Conservation (phyloP, 202 grass and related monocot genomes). For the Schoenoplectus tabernaemontani region DNA sequence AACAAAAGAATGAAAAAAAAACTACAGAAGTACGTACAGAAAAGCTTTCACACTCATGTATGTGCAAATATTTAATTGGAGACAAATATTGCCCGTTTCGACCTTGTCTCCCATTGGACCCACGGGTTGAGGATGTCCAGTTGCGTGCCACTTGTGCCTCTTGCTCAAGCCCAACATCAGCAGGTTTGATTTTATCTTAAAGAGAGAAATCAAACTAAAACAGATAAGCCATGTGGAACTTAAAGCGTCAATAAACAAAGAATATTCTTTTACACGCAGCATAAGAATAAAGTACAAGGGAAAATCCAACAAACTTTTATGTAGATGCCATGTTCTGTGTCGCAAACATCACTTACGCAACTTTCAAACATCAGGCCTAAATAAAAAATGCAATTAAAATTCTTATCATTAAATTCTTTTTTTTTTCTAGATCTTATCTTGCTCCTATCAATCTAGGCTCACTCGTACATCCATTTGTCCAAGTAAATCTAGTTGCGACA, state of each 20-base stretch:
- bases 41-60: constrained; percentile 80
- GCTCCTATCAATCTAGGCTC: neutral
- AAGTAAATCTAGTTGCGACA: neutral
- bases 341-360: neutral
- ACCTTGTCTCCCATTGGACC: constrained; percentile 39
- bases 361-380: neutral
- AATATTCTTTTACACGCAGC: neutral
- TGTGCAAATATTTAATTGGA: constrained; percentile 73
- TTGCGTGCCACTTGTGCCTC: constrained; percentile 52
- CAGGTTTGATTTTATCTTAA: constrained; percentile 60
- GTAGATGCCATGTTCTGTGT: neutral
- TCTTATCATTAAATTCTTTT: neutral
- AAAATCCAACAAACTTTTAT: neutral
- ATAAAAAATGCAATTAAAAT: neutral
- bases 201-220: constrained; percentile 16
- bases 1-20: neutral
- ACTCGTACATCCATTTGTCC: neutral
- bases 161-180: constrained; percentile 66
- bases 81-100: constrained; percentile 41
- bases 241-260: neutral
- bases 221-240: neutral
- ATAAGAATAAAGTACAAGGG: neutral
- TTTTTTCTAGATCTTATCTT: neutral
- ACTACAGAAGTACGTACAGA: constrained; percentile 41
- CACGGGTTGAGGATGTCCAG: constrained; percentile 40